Conservation (phyloP, 1,284 basidiomycete species). For the Naganishia sp. region DNA sequence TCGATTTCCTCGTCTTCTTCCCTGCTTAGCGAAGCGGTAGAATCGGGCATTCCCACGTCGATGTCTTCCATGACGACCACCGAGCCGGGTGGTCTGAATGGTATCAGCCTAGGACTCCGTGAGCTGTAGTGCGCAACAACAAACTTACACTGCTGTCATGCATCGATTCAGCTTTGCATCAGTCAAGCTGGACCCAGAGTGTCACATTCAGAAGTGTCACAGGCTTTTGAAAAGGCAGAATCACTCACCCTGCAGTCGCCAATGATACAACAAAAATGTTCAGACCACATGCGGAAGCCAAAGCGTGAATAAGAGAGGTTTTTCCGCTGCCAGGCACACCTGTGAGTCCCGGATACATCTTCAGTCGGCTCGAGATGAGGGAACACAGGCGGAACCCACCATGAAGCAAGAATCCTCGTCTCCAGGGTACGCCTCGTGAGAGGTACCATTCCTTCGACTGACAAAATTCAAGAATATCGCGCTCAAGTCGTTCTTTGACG, state of each 20-base stretch:
- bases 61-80: conserved; percentile 35
- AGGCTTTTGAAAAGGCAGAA: not conserved
- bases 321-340: conserved; percentile 31
- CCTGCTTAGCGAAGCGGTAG: not conserved
- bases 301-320: conserved; percentile 31
- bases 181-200: conserved; percentile 3
- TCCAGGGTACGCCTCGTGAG: conserved; percentile 61
- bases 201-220: not conserved
- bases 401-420: conserved; percentile 61
- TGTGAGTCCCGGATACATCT: not conserved
- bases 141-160: conserved; percentile 28
- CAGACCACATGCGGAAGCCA: conserved; percentile 27
- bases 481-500: conserved; percentile 57
- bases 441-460: conserved; percentile 58
- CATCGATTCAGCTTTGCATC: conserved; percentile 26
- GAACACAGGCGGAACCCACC: conserved; percentile 42
- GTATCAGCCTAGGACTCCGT: not conserved
- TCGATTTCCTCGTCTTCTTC: conserved; percentile 3
- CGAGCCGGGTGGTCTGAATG: conserved; percentile 25
- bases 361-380: not conserved
- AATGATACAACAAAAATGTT: conserved; percentile 31
- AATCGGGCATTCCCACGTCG: conserved; percentile 29
- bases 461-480: conserved; percentile 61
- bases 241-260: conserved; percentile 25
- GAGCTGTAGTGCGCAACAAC: not conserved